Evolutionary conservation across 2,329 filamentous ascomycete species (phyloP).

Genomic region (Aspergillus phoenicis): DNA sequence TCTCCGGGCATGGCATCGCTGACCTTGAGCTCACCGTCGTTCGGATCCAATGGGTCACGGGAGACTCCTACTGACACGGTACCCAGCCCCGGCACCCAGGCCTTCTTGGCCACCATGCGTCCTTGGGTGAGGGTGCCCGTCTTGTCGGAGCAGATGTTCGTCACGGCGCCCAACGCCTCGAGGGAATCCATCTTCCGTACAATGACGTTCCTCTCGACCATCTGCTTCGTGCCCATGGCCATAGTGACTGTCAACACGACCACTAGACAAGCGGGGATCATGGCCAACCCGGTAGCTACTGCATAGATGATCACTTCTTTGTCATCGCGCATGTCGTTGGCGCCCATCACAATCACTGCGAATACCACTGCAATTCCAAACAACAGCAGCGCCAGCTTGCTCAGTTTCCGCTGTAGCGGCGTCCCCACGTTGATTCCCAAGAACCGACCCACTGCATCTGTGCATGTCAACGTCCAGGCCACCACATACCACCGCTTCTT

Average conservation of each 20-base stretch:
- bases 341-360: slow-evolving; percentile 68
- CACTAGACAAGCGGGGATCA: slow-evolving; percentile 66
- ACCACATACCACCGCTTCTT: slow-evolving; percentile 58
- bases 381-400: slow-evolving; percentile 66
- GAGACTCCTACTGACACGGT: slow-evolving; percentile 61
- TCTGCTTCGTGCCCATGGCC: slow-evolving; percentile 61
- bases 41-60: slow-evolving; percentile 60
- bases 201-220: slow-evolving; percentile 60
- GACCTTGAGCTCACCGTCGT: slow-evolving; percentile 52
- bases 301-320: slow-evolving; percentile 68
- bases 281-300: slow-evolving; percentile 60
- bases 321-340: slow-evolving; percentile 59
- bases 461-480: slow-evolving; percentile 56
- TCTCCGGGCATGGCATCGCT: slow-evolving; percentile 19
- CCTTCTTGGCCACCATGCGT: slow-evolving; percentile 65
- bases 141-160: slow-evolving; percentile 60
- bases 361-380: slow-evolving; percentile 69
- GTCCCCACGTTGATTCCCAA: slow-evolving; percentile 70
- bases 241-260: slow-evolving; percentile 70
- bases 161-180: slow-evolving; percentile 65
- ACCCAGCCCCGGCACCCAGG: slow-evolving; percentile 61
- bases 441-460: slow-evolving; percentile 63
- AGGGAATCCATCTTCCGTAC: slow-evolving; percentile 60
- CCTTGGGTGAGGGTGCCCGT: slow-evolving; percentile 65
- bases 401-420: slow-evolving; percentile 69